Percentiles rank a stretch among this genome's conserved stretches.
Evolutionary conservation across 2,329 filamentous ascomycete species (phyloP).

Genomic region (Fusarium humuli): DNA sequence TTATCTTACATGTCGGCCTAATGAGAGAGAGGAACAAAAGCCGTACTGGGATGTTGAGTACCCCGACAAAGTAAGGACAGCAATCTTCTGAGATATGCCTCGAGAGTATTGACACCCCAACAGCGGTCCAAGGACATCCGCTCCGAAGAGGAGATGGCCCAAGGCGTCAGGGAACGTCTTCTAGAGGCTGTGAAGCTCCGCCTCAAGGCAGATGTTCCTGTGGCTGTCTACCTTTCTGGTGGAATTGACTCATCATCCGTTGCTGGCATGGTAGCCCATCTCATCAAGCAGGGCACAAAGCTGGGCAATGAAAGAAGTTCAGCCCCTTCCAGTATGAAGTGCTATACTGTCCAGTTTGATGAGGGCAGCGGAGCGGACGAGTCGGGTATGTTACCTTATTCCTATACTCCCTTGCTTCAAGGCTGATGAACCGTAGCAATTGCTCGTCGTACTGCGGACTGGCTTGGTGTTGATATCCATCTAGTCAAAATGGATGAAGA

Average conservation of each 20-base stretch:
- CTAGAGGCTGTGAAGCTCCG: not conserved
- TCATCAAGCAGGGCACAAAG: slow-evolving; percentile 4
- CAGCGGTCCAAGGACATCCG: not conserved
- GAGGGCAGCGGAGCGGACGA: slow-evolving; percentile 1
- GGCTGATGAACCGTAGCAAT: not conserved
- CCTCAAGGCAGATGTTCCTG: slow-evolving; percentile 7
- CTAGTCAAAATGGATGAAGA: slow-evolving; percentile 11
- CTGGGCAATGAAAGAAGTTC: not conserved
- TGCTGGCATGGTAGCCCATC: slow-evolving; percentile 6
- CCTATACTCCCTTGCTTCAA: fast-evolving
- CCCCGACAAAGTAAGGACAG: not conserved
- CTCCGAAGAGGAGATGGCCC: not conserved
- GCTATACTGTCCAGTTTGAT: slow-evolving; percentile 5
- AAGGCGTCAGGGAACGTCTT: not conserved
- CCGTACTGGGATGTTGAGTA: slow-evolving; percentile 10
- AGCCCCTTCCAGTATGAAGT: slow-evolving; percentile 1
- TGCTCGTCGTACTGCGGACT: not conserved
- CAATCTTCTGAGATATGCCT: too few species aligned
- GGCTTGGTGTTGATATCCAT: not conserved
- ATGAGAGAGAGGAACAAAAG: not conserved
- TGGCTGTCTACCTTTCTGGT: slow-evolving; percentile 5
- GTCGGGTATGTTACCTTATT: not conserved
- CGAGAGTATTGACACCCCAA: too few species aligned
- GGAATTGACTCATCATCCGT: slow-evolving; percentile 3
- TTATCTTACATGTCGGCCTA: not conserved